phyloP scores from a whole-genome alignment of 352 stramenopile genomes.

The Globisporangium takayamanum region DNA sequence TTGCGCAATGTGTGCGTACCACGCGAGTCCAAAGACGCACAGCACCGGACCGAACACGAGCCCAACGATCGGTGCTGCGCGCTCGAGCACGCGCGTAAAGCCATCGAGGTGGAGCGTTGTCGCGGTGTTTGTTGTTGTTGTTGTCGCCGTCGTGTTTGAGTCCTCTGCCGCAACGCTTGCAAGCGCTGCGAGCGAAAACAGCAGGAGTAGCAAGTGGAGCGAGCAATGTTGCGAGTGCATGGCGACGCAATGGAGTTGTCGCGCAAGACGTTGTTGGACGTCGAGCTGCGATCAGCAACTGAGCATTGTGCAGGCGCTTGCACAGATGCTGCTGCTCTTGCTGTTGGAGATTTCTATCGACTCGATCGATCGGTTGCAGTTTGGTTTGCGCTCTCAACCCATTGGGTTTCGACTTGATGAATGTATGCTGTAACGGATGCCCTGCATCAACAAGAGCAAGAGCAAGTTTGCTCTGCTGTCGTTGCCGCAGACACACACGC shows the following conservation, averaged over 20 bases:
- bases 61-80: slow-evolving; percentile 7
- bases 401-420: too few species aligned
- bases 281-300: background rate
- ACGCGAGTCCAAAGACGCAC: slow-evolving; percentile 23
- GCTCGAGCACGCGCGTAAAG: slow-evolving; percentile 3
- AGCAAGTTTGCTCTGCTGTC: too few species aligned
- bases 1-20: slow-evolving; percentile 14
- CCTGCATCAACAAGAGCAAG: too few species aligned
- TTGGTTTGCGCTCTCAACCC: too few species aligned
- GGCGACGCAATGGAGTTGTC: too few species aligned
- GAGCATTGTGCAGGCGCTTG: background rate
- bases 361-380: too few species aligned
- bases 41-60: slow-evolving; percentile 21
- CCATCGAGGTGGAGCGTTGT: background rate
- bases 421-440: too few species aligned
- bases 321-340: background rate
- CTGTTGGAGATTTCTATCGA: background rate
- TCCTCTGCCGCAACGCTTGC: background rate
- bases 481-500: too few species aligned
- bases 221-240: too few species aligned
- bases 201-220: background rate
- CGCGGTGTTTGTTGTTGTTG: background rate
- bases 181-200: background rate
- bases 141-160: background rate
- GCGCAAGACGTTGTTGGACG: too few species aligned